phyloP scores from a whole-genome alignment of 2,329 filamentous ascomycete species.

The Colletotrichum plurivorum region DNA sequence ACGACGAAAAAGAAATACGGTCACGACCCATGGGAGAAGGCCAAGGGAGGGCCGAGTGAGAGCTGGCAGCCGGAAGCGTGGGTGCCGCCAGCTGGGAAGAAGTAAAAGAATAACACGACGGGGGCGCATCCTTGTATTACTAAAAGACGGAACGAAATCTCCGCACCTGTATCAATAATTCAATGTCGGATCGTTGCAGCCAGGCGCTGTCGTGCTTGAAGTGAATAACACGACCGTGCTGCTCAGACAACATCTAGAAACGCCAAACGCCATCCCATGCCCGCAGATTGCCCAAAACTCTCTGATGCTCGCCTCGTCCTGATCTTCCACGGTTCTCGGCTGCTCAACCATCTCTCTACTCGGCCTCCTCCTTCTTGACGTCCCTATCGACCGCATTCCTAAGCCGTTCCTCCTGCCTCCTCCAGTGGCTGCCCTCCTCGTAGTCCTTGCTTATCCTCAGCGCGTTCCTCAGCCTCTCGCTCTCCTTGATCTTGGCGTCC shows the following conservation, averaged over 20 bases:
- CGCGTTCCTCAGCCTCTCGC: constrained; percentile 86
- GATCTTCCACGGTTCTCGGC: background rate
- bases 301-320: background rate
- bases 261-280: constrained; percentile 30
- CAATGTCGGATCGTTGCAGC: background rate
- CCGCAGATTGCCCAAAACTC: constrained; percentile 4
- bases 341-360: background rate
- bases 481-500: constrained; percentile 96
- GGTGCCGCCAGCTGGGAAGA: constrained; percentile 62
- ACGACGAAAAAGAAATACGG: constrained; percentile 38
- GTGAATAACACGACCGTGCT: background rate
- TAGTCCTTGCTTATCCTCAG: constrained; percentile 90
- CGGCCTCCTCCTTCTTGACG: constrained; percentile 42
- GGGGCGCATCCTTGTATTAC: constrained; percentile 16
- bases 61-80: constrained; percentile 78
- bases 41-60: constrained; percentile 67
- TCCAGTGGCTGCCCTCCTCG: constrained; percentile 89
- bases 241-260: background rate
- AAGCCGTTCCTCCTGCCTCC: constrained; percentile 81
- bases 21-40: constrained; percentile 72
- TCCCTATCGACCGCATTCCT: constrained; percentile 60
- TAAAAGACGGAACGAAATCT: constrained; percentile 27
- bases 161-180: constrained; percentile 26
- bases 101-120: constrained; percentile 32
- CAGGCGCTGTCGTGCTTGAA: background rate